Conservation (phyloP, 2,329 filamentous ascomycete species). For the Colletotrichum destructivum region DNA sequence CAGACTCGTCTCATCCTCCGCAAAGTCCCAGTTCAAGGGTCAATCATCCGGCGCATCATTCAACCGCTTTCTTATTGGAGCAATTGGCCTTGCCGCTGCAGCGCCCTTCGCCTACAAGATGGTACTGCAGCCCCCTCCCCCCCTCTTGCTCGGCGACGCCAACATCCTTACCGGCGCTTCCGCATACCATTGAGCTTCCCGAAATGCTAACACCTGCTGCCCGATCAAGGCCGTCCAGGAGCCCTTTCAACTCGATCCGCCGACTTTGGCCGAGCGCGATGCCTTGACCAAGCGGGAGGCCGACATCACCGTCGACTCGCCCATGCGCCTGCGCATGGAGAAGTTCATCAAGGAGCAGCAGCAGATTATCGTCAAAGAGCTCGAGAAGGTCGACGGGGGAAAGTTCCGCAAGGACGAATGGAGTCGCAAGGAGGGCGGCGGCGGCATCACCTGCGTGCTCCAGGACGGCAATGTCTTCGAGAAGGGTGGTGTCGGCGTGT, state of each 20-base stretch:
- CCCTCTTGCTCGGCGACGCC: slow-evolving; percentile 16
- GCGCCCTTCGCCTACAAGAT: slow-evolving; percentile 71
- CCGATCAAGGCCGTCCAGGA: slow-evolving; percentile 57
- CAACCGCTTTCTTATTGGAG: slow-evolving; percentile 48
- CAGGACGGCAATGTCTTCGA: slow-evolving; percentile 98
- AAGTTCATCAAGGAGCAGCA: slow-evolving; percentile 95
- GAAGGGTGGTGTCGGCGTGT: slow-evolving; percentile 96
- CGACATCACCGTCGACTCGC: slow-evolving; percentile 82
- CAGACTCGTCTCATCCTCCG: slow-evolving; percentile 41
- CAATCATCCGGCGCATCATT: slow-evolving; percentile 29
- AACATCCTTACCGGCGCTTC: slow-evolving; percentile 21
- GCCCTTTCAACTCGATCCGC: slow-evolving; percentile 68
- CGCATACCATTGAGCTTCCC: slow-evolving; percentile 29
- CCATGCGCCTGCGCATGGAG: slow-evolving; percentile 99
- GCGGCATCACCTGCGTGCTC: slow-evolving; percentile 93
- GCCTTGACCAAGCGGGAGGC: slow-evolving; percentile 84
- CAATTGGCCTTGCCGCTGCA: slow-evolving; percentile 65
- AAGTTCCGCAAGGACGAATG: slow-evolving; percentile 89
- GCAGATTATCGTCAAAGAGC: slow-evolving; percentile 84
- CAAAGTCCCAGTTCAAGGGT: slow-evolving; percentile 37
- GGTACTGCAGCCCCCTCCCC: slow-evolving; percentile 56
- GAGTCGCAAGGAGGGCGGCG: slow-evolving; percentile 89
- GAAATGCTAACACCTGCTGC: slow-evolving; percentile 31
- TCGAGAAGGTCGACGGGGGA: slow-evolving; percentile 87
- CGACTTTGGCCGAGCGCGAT: slow-evolving; percentile 89